Base-by-base conservation (phyloP, 176 grass and related monocot species). In the Aegilops tauschii region DNA sequence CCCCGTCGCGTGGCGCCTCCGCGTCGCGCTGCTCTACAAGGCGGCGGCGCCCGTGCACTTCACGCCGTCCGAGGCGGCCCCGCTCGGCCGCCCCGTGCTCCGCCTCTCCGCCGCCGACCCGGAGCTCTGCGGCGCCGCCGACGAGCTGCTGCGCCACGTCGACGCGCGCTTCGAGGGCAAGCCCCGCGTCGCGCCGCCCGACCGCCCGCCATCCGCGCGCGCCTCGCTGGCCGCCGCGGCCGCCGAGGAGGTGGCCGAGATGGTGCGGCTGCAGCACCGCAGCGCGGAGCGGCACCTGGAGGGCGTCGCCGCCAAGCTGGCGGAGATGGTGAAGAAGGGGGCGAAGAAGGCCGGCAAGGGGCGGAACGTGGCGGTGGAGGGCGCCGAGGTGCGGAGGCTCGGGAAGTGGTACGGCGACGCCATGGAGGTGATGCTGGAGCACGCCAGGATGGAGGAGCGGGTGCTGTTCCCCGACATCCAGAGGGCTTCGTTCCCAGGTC, bases 391-490 rank as follows among this genome's bases (percentile, higher is more conserved):
- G n/a, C 89, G 94, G 89, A 83, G 90, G 45, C 52, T 99, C 3
- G 89, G 89, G 12, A 86, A 85, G 78, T 93, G 92, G 90, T 99
- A 97, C 59, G 94, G 90, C 11, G 88, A 94, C 37, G 83, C 88
- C 10, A 88, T 92, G 90, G 97, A 99, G 85, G 89, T 99, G 79
- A 93, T 99, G 92, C 87, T 99, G 80, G 97, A 99, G 87, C 97
- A 99, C 85, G 94, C 97, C 12, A 93, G 92, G 93, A 99, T 99
- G 94, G 97, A 99, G 87, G 97, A 99, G 85, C 90, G 77, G 32
- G 79, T 99, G 39, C 69, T 99, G 54, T 99, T 99, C 81, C 97
- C 94, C 65, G 89, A 83, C 20, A 82, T 99, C 58, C 94, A 97
- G 86, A 82, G 90, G 58, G 93, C 92, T 14, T 82, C 89, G 4